Base-by-base conservation (phyloP, 2,329 filamentous ascomycete species). In the Botrytis cinerea region DNA sequence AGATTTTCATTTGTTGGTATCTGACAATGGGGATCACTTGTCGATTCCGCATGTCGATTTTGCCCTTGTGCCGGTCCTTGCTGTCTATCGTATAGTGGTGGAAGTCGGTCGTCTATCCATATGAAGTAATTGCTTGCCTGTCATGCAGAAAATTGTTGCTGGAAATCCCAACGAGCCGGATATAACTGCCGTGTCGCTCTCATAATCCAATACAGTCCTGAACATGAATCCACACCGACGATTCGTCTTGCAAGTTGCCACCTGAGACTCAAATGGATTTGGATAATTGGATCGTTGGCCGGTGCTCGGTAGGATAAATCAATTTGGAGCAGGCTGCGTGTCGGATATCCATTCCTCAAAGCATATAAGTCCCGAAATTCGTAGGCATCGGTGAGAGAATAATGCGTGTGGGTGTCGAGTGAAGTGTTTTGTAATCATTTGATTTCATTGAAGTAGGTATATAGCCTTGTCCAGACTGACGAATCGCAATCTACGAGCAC, bases 221-320 rank as follows among this genome's bases (percentile, higher is more conserved):
- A 35, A 43, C 48, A 68, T 68, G 66, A 68, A 57, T 43, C 66
- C 66, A 57, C 48, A 68, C 35, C 5, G 25, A n/a, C 32, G 46
- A 54, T n/a, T 54, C 35, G 22, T 68, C 64, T 54, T 57, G 48
- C 48, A n/a, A 22, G 16, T 68, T 57, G 66, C 35, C 35, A 28
- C 9, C 48, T 18, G 10, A 40, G 38, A 48, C 18, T 66, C 20
- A 48, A 38, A 25, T 45, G 38, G 38, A 25, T 54, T 57, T 57
- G 32, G 16, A 43, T 68, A 57, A 38, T 57, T 54, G 35, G 16
- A 57, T 28, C 9, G 35, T 40, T 38, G 35, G 35, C 48, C 5
- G 18, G 35, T 57, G 43, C 9, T 25, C 9, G 35, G 66, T 54
- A 57, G 51, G 40, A n/a, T 43, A 22, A 57, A 68, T 18, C 35